A percentile compares a stretch with the other conserved stretches of the same genome.
phyloP scores from a whole-genome alignment of 2,329 filamentous ascomycete species.

The Epichloe festucae region DNA sequence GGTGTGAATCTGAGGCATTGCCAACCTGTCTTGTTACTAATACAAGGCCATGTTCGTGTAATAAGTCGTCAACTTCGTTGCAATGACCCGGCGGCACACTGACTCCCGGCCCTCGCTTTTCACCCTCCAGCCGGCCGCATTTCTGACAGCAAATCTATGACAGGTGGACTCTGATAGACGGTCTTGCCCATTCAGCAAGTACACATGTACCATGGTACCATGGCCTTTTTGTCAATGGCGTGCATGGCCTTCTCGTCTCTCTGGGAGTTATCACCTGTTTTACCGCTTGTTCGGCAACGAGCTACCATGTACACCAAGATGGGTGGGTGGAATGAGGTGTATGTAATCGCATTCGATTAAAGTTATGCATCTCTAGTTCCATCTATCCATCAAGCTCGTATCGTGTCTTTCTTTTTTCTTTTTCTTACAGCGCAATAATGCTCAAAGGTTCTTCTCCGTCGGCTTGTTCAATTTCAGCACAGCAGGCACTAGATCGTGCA shows the following conservation, averaged over 20 bases:
- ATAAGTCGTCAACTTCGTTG: background rate
- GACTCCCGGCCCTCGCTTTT: too few species aligned
- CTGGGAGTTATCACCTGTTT: background rate
- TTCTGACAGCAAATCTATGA: too few species aligned
- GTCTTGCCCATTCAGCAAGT: too few species aligned
- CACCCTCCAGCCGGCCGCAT: too few species aligned
- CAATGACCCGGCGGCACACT: too few species aligned
- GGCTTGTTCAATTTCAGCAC: background rate
- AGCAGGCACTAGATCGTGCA: background rate
- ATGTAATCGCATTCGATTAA: background rate
- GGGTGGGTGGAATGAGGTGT: background rate
- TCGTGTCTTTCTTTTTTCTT: too few species aligned
- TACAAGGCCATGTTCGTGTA: background rate
- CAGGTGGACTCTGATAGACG: too few species aligned
- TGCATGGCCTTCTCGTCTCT: background rate
- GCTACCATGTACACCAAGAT: background rate
- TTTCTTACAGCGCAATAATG: too few species aligned
- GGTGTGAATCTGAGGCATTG: background rate
- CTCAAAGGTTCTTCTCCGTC: too few species aligned
- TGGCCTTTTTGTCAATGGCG: background rate
- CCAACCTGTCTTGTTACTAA: background rate
- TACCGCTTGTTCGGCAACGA: slow-evolving; percentile 4
- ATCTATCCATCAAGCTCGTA: too few species aligned
- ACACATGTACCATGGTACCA: background rate
- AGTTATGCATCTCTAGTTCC: background rate